Conservation (phyloP, 768 basidiomycete genomes). For the Pisolithus marmoratus region DNA sequence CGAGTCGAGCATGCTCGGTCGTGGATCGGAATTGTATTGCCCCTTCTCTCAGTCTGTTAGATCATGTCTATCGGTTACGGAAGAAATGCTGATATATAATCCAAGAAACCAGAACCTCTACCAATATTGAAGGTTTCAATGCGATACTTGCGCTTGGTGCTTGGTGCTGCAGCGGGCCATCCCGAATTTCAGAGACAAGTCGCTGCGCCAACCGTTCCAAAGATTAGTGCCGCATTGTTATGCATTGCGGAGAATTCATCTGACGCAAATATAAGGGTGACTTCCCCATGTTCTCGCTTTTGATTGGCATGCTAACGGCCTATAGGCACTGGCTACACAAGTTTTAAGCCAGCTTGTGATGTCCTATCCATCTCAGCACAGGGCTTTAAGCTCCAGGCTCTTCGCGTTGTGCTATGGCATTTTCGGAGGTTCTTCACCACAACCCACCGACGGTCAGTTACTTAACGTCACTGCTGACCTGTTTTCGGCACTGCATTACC, state of each 20-base stretch:
- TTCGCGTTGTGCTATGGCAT: constrained; percentile 49
- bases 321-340: constrained; percentile 40
- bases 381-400: constrained; percentile 47
- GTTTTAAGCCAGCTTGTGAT: constrained; percentile 53
- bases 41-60: constrained; percentile 62
- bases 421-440: constrained; percentile 49
- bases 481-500: constrained; percentile 58
- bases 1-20: constrained; percentile 68
- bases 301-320: constrained; percentile 3
- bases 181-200: constrained; percentile 82
- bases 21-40: constrained; percentile 64
- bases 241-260: constrained; percentile 46
- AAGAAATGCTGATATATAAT: constrained; percentile 11
- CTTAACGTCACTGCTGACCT: constrained; percentile 49
- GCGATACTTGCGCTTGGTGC: constrained; percentile 57
- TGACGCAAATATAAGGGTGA: constrained; percentile 53
- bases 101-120: constrained; percentile 62
- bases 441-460: constrained; percentile 34
- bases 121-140: constrained; percentile 59
- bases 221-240: constrained; percentile 58
- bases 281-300: not conserved
- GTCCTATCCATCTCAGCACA: constrained; percentile 63
- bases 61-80: constrained; percentile 11
- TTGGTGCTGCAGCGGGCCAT: constrained; percentile 52
- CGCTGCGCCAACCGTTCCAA: constrained; percentile 63